Base-by-base conservation (phyloP, 1,139 yeast genomes). In the Debaryomycetaceae sp. region DNA sequence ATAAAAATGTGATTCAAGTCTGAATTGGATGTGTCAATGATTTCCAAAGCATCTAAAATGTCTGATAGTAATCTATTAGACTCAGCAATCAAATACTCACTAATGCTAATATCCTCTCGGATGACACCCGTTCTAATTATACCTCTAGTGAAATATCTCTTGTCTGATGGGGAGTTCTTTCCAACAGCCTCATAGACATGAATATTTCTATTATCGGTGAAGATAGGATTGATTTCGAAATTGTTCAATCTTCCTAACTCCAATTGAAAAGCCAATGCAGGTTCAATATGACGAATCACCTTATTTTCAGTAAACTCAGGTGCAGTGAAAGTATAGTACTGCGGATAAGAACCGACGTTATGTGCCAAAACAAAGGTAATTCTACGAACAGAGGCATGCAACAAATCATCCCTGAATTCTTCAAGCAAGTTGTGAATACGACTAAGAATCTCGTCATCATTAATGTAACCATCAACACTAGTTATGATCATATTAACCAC, bases 151-250 rank as follows among this genome's bases (percentile, higher is more conserved):
- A 94, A 92, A 72, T 82, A 92, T 65, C 98, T 79, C 74, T 87
- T 88, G 67, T 92, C 98, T 51, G 94, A 81, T 31, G 95, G 83
- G 18, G 96, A 85, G 58, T 86, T 89, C 75, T 91, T 89, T 48
- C 97, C 97, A 51, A 86, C 80, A 34, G 97, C 98, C 70, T 91
- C 96, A 58, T 92, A 92, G 41, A 92, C 97, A 60, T 92, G 98
- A 51, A 92, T 87, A 69, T 92, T 91, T 73, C 98, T 84, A 75
- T 94, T 92, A 63, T 91, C 97, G 44, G 97, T 88, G 72, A 88
- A 87, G 43, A 92, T 87, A 37, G 97, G 98, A 61, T 85, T 88
- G 65, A 92, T 88, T 67, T 87, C 83, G 69, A 92, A 92, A 72
- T 92, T 94, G 37, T 95, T 87, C 67, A 92, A 77, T 71, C 98